Evolutionary conservation across 163 green algal species (phyloP).

Genomic region (Botryococcus braunii): DNA sequence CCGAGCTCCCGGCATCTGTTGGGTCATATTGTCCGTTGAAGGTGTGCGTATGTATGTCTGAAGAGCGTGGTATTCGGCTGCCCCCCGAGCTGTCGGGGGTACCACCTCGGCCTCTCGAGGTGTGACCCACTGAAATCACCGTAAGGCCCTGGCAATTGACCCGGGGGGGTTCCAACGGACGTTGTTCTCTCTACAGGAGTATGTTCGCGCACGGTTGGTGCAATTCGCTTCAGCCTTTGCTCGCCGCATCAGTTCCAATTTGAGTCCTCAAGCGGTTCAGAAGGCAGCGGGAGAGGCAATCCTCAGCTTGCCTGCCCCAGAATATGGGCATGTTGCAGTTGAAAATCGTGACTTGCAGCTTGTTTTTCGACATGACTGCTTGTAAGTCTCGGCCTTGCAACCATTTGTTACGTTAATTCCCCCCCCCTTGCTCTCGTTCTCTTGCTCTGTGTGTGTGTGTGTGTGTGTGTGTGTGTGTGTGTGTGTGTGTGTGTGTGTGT

Average conservation of each 20-base stretch:
- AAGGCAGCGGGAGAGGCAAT: conserved; percentile 37
- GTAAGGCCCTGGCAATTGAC: neutral
- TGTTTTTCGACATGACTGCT: conserved; percentile 82
- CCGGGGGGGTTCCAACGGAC: neutral
- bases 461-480: no score
- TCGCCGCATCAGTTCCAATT: conserved; percentile 17
- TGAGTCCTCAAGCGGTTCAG: conserved; percentile 33
- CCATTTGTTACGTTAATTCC: no score
- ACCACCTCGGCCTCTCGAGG: neutral
- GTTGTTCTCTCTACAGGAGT: conserved; percentile 36
- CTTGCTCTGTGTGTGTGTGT: no score
- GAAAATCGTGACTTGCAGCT: conserved; percentile 71
- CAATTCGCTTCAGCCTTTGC: conserved; percentile 47
- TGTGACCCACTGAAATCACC: neutral
- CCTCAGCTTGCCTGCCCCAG: conserved; percentile 31
- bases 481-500: no score
- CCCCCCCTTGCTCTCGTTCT: no score
- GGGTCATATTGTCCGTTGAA: no score
- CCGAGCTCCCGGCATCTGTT: no score
- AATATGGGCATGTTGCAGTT: conserved; percentile 39
- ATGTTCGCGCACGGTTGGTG: conserved; percentile 39
- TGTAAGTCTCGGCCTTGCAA: no score
- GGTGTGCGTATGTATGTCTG: neutral
- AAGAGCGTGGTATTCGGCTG: neutral
- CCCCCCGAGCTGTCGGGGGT: neutral